Evolutionary conservation across 2,329 filamentous ascomycete species (phyloP).

Genomic region (Colletotrichum cuscutae): DNA sequence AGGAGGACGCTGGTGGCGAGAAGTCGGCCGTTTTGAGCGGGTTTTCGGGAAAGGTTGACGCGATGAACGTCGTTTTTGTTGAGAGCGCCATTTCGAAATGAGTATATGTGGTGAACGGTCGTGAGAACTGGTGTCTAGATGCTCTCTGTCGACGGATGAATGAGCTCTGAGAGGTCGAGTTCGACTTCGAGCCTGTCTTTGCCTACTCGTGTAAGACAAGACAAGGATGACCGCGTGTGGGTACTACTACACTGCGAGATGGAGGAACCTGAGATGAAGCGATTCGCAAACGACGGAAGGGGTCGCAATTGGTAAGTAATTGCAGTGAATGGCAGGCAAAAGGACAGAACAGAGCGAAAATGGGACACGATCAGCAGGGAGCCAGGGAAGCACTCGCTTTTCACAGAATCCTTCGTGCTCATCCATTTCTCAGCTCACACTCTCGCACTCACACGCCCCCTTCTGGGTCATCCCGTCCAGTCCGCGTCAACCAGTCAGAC

Average conservation of each 20-base stretch:
- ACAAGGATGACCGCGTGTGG: not conserved
- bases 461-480: not conserved
- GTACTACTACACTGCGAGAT: not conserved
- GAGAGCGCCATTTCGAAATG: not conserved
- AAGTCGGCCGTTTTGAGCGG: conserved; percentile 40
- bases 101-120: not conserved
- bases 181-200: not conserved
- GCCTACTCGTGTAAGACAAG: not conserved
- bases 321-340: not conserved
- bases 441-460: not conserved
- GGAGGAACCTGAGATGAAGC: not conserved
- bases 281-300: not conserved
- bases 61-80: conserved; percentile 28
- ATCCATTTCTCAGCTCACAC: not conserved
- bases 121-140: not conserved
- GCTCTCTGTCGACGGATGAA: no score
- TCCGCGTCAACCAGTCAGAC: not conserved
- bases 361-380: not conserved
- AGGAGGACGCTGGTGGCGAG: conserved; percentile 27
- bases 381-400: not conserved
- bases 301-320: not conserved
- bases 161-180: not conserved
- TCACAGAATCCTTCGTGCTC: not conserved
- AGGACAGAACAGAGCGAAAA: not conserved
- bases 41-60: conserved; percentile 31